A percentile compares a stretch with the other conserved stretches of the same genome.
phyloP scores from a whole-genome alignment of 331 rosid genomes.

The Pyracantha coccinea region DNA sequence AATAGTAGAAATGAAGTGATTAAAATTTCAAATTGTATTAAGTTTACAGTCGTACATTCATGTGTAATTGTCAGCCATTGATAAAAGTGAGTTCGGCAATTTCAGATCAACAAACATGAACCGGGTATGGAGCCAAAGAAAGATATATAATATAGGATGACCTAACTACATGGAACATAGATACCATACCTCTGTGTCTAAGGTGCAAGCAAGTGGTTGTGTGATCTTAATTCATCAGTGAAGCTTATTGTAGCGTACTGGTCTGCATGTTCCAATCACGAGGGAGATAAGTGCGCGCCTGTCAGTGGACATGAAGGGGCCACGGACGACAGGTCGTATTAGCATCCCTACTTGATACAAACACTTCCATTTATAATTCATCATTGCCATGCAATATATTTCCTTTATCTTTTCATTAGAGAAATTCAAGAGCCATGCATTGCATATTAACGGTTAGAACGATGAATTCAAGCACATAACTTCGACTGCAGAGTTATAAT shows the following conservation, averaged over 20 bases:
- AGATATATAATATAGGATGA: not conserved
- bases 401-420: not conserved
- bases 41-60: too few relatives aligned
- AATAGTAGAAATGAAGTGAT: too few relatives aligned
- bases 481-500: too few relatives aligned
- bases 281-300: slow-evolving; percentile 1
- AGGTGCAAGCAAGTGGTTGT: not conserved
- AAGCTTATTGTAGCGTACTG: not conserved
- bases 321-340: not conserved
- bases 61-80: too few relatives aligned
- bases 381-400: not conserved
- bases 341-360: not conserved
- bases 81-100: too few relatives aligned
- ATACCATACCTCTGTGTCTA: slow-evolving; percentile 5
- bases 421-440: slow-evolving; percentile 1
- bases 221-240: not conserved
- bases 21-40: too few relatives aligned
- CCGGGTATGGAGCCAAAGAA: not conserved
- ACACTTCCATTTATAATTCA: not conserved
- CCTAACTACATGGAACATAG: not conserved
- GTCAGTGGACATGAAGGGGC: not conserved
- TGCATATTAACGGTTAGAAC: not conserved
- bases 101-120: not conserved
- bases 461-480: too few relatives aligned
- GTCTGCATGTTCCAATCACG: not conserved